phyloP scores from a whole-genome alignment of 2,329 filamentous ascomycete species.

The Ceratocystis smalleyi region DNA sequence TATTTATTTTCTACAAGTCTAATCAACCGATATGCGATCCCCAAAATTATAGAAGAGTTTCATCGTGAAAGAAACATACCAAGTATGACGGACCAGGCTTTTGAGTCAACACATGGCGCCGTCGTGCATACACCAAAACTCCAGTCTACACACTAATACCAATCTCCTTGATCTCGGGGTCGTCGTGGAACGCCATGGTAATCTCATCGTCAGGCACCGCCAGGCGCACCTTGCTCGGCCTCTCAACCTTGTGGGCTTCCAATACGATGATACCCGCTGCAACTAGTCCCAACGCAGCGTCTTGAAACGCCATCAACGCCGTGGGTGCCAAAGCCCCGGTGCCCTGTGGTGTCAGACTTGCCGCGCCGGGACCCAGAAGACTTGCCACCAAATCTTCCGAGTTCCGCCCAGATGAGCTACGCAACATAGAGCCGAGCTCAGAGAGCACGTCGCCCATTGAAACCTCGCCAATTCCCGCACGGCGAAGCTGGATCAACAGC shows the following conservation, averaged over 20 bases:
- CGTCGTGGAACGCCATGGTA: slow-evolving; percentile 71
- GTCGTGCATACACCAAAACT: too few relatives aligned
- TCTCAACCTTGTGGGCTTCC: slow-evolving; percentile 64
- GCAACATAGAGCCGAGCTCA: slow-evolving; percentile 33
- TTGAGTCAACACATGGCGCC: too few relatives aligned
- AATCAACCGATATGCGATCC: neutral
- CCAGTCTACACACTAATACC: slow-evolving; percentile 36
- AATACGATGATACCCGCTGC: slow-evolving; percentile 79
- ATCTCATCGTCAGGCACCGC: slow-evolving; percentile 85
- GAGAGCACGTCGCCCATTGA: slow-evolving; percentile 80
- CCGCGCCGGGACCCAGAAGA: slow-evolving; percentile 8
- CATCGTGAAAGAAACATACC: neutral
- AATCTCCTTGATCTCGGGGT: slow-evolving; percentile 69
- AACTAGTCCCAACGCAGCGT: slow-evolving; percentile 64
- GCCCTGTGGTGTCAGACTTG: slow-evolving; percentile 2
- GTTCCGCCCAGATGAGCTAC: slow-evolving; percentile 12
- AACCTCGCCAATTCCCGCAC: slow-evolving; percentile 75
- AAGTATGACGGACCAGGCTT: too few relatives aligned
- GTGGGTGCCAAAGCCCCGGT: slow-evolving; percentile 13
- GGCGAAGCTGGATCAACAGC: slow-evolving; percentile 59
- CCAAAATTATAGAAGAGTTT: neutral
- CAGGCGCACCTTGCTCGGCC: slow-evolving; percentile 73
- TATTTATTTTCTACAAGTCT: neutral
- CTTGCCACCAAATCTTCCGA: slow-evolving; percentile 15
- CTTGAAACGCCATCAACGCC: slow-evolving; percentile 27